Evolutionary conservation across 371 early-diverging fungal species (phyloP), one percentile per base, ranked within the genome.

Genomic region (Haplosporangium sp.): DNA sequence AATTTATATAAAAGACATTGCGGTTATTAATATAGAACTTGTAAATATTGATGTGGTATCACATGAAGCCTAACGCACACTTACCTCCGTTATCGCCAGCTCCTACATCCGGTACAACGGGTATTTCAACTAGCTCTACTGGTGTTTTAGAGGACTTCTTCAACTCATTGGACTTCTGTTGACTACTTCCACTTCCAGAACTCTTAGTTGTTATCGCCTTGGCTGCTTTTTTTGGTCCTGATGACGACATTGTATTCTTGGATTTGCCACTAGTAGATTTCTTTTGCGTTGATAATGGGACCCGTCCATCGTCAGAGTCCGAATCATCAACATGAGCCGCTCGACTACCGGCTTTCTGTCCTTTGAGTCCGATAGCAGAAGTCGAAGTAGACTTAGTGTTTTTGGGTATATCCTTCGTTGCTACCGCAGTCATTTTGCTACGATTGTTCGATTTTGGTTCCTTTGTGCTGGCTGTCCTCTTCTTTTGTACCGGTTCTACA

Each of bases 81-180:
- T 47, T 69, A 73, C 79, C 61, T 65, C 79, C 70, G 48, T 66
- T 7, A 1, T 70, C 67, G 2, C 70, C 65, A 0, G 47, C 40
- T 5, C 27, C 34, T 40, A 59, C 61, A n/a, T 78, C 79, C 2
- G 79, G 79, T n/a, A 78, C 79, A 35, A 73, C 37, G 13, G 79
- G 79, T 7, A 78, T 56, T 44, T 72, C 73, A 7, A 67, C 65
- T 7, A 67, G 19, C 47, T 55, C 64, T 4, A 57, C 48, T 11
- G 60, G 47, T 4, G 20, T 19, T 35, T 57, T 53, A 13, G 17
- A 48, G 1, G 37, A 8, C 42, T 58, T 44, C 48, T 65, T 44
- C 4, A 13, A 2, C 52, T 52, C 40, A 8, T 7, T 7, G 13
- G 5, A n/a, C 40, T 27, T 15, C 40, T 57, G 19, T 38, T 45